These are phyloP conservation scores for Coniochaeta hoffmannii DNA, from an alignment of 2,329 filamentous ascomycete genomes.

Conservation along the genomic window DNA sequence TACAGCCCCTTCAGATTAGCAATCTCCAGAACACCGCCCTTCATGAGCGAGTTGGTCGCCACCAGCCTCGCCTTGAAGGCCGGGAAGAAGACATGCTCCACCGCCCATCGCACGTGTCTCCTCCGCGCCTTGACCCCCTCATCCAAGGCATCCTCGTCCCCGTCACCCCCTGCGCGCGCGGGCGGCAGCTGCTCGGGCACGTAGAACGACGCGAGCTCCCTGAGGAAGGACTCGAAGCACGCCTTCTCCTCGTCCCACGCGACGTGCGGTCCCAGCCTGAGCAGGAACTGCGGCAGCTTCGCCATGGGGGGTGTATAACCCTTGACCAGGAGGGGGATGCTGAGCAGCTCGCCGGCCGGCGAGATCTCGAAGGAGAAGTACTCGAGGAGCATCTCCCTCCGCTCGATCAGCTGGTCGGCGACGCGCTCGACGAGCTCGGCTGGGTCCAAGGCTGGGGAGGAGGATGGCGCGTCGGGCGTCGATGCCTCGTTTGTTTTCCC, in stretches of 20 bases:
- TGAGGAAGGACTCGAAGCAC: slow-evolving; percentile 81
- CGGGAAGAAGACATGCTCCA: slow-evolving; percentile 87
- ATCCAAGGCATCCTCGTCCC: slow-evolving; percentile 32
- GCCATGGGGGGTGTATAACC: slow-evolving; percentile 74
- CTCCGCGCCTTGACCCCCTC: slow-evolving; percentile 52
- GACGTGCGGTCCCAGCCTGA: slow-evolving; percentile 81
- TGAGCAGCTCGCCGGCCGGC: slow-evolving; percentile 65
- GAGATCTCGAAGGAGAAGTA: slow-evolving; percentile 88
- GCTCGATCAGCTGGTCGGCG: slow-evolving; percentile 60
- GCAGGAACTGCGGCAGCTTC: slow-evolving; percentile 82
- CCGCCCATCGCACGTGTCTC: slow-evolving; percentile 60
- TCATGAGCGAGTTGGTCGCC: slow-evolving; percentile 70
- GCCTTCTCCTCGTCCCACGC: slow-evolving; percentile 77
- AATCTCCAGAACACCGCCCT: slow-evolving; percentile 71
- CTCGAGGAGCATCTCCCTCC: slow-evolving; percentile 80
- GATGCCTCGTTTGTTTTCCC: slow-evolving; percentile 17
- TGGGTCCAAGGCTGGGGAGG: slow-evolving; percentile 48
- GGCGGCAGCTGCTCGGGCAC: slow-evolving; percentile 76
- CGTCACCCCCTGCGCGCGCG: slow-evolving; percentile 18
- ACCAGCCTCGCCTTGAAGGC: slow-evolving; percentile 77
- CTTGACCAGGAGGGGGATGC: slow-evolving; percentile 78
- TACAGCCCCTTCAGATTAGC: slow-evolving; percentile 91
- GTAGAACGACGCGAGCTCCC: slow-evolving; percentile 83
- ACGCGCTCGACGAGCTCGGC: slow-evolving; percentile 60
- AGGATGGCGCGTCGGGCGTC: background rate